Conservation (phyloP, 345 rosid species). For the Trapa bicornis region DNA sequence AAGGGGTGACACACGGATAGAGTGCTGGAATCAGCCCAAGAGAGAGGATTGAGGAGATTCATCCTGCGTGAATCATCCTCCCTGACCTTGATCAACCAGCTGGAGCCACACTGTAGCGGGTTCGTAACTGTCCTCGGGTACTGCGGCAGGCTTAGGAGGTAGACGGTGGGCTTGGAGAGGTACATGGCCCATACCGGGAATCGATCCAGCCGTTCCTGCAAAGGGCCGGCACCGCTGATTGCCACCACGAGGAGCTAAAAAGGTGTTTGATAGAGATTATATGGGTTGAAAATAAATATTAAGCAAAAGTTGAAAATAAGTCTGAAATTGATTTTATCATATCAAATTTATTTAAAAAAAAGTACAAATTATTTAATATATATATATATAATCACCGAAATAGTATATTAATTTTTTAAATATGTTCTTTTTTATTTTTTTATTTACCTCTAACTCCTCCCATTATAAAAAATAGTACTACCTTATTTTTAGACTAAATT, state of each 20-base stretch:
- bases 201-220: conserved; percentile 22
- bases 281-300: no score
- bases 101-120: conserved; percentile 11
- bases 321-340: no score
- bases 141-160: conserved; percentile 33
- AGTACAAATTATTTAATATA: no score
- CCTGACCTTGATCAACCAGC: conserved; percentile 65
- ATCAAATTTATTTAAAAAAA: no score
- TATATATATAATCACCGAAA: no score
- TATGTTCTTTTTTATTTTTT: no score
- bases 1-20: conserved; percentile 37
- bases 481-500: no score
- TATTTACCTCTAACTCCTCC: no score
- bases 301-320: no score
- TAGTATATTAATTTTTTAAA: no score
- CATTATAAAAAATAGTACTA: no score
- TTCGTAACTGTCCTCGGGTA: conserved; percentile 7
- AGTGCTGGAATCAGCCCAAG: conserved; percentile 21
- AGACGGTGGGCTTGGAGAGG: conserved; percentile 53
- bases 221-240: conserved; percentile 35
- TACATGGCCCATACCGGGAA: conserved; percentile 18
- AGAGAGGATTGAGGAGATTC: conserved; percentile 53
- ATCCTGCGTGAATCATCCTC: conserved; percentile 25
- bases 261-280: no score
- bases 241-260: conserved; percentile 36